Evolutionary conservation across 805 yeast genomes (phyloP).

Genomic region (Debaryomyces prosopidis): DNA sequence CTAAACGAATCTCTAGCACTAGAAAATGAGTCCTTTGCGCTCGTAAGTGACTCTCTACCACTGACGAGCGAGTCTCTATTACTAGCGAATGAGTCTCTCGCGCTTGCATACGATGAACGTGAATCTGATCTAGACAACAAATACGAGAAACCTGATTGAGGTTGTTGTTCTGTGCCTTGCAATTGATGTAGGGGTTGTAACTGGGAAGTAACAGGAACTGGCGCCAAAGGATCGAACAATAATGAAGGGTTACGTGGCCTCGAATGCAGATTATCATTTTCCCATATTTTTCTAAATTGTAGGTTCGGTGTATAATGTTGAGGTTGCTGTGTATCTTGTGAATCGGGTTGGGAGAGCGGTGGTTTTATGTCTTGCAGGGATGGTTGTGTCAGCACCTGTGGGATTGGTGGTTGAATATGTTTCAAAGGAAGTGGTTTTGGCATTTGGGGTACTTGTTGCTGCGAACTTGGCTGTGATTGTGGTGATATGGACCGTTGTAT

Average conservation of each 20-base stretch:
- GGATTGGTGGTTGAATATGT: neutral
- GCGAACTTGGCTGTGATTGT: neutral
- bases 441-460: neutral
- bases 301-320: slow-evolving; percentile 27
- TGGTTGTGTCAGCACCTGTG: neutral
- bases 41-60: neutral
- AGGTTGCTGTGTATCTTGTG: neutral
- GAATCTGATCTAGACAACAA: neutral
- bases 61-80: neutral
- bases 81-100: slow-evolving; percentile 1
- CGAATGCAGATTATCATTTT: slow-evolving; percentile 9
- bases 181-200: neutral
- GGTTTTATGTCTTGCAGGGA: neutral
- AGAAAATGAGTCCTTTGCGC: neutral
- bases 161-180: neutral
- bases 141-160: neutral
- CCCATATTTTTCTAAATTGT: slow-evolving; percentile 41
- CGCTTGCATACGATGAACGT: neutral
- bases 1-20: neutral
- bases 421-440: slow-evolving; percentile 1
- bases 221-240: slow-evolving; percentile 51
- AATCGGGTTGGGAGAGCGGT: neutral
- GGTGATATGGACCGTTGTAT: neutral
- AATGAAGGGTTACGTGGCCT: slow-evolving; percentile 50
- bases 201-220: slow-evolving; percentile 26